Evolutionary conservation across 805 yeast genomes (phyloP).

Genomic region (Wickerhamiella domercqiae): DNA sequence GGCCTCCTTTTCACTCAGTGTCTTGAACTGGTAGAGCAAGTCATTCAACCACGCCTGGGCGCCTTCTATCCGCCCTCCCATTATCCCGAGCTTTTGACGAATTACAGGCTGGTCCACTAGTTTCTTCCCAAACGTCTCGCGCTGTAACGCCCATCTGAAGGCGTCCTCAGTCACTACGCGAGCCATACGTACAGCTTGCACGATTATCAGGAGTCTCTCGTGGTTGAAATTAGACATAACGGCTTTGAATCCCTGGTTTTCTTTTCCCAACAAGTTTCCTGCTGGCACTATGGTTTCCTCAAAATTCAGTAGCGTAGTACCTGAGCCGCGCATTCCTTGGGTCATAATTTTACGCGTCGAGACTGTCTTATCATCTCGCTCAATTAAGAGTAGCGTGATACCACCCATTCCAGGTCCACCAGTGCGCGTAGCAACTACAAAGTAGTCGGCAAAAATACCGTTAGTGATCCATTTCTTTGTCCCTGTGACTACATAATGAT

Average conservation of each 20-base stretch:
- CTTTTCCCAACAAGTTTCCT: slow-evolving; percentile 27
- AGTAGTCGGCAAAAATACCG: slow-evolving; percentile 30
- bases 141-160: slow-evolving; percentile 26
- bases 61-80: slow-evolving; percentile 29
- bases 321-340: slow-evolving; percentile 30
- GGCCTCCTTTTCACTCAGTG: slow-evolving; percentile 24
- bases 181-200: slow-evolving; percentile 27
- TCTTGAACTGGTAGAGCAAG: slow-evolving; percentile 22
- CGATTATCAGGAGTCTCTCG: slow-evolving; percentile 28
- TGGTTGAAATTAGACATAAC: slow-evolving; percentile 32
- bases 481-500: slow-evolving; percentile 27
- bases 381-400: slow-evolving; percentile 26
- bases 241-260: slow-evolving; percentile 29
- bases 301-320: slow-evolving; percentile 28
- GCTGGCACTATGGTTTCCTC: slow-evolving; percentile 31
- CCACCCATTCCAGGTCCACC: slow-evolving; percentile 28
- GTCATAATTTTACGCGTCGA: slow-evolving; percentile 26
- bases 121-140: slow-evolving; percentile 29
- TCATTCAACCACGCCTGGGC: slow-evolving; percentile 27
- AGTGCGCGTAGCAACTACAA: slow-evolving; percentile 32
- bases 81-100: slow-evolving; percentile 28
- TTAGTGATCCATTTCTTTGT: slow-evolving; percentile 34
- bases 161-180: slow-evolving; percentile 28
- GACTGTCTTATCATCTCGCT: slow-evolving; percentile 24
- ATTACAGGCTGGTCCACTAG: slow-evolving; percentile 29